Percentiles rank a stretch among this genome's conserved stretches.
These are phyloP conservation scores for Cenchrus americanus DNA, from an alignment of 176 grass and related monocot genomes.

Conservation along the genomic window DNA sequence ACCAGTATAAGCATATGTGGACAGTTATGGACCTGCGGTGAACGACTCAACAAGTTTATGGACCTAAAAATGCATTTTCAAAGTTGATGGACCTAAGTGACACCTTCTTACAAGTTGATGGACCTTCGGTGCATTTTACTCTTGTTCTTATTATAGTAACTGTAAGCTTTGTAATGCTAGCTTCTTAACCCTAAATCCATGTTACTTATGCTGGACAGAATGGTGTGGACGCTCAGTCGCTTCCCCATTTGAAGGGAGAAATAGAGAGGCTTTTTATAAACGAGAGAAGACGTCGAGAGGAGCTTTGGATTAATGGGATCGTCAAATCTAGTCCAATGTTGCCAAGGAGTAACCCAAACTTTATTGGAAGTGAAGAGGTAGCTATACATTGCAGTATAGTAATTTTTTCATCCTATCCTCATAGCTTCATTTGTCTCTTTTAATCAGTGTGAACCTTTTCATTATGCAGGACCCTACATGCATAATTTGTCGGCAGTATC, in stretches of 20 bases:
- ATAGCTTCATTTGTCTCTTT: slow-evolving; percentile 21
- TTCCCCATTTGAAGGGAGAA: slow-evolving; percentile 76
- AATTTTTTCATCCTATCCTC: slow-evolving; percentile 5
- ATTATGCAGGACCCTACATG: slow-evolving; percentile 81
- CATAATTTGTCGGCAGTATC: slow-evolving; percentile 87
- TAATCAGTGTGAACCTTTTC: slow-evolving; percentile 36
- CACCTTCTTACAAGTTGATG: no score
- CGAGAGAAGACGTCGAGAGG: slow-evolving; percentile 74
- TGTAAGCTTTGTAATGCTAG: not conserved
- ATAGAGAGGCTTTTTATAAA: slow-evolving; percentile 68
- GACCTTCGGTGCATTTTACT: no score
- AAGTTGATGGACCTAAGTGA: no score
- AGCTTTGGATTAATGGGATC: slow-evolving; percentile 84
- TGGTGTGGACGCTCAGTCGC: slow-evolving; percentile 56
- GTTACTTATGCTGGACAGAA: slow-evolving; percentile 46
- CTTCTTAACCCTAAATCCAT: slow-evolving; percentile 16
- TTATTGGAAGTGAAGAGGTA: slow-evolving; percentile 93
- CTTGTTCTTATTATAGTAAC: slow-evolving; percentile 16
- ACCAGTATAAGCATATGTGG: no score
- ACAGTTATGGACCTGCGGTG: no score
- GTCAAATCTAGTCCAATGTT: slow-evolving; percentile 65
- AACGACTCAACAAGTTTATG: no score
- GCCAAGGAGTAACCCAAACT: slow-evolving; percentile 62
- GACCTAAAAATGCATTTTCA: no score
- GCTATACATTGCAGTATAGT: not conserved